Evolutionary conservation across 768 basidiomycete species (phyloP).

Genomic region (Lactarius trivialis): DNA sequence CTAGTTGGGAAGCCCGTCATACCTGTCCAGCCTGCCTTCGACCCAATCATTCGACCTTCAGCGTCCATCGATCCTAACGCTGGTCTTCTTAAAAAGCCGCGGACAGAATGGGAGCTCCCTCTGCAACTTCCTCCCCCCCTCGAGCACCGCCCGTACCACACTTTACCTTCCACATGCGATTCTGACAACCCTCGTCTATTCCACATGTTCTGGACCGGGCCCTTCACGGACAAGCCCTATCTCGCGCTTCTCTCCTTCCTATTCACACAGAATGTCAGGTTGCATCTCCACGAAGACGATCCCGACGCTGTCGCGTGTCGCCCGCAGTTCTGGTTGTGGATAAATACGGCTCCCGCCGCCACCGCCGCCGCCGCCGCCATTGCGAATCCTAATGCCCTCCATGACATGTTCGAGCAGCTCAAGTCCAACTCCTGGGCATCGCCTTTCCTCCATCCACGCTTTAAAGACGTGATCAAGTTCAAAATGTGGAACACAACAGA

Average conservation of each 20-base stretch:
- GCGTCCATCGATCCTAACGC: constrained; percentile 40
- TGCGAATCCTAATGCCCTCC: constrained; percentile 73
- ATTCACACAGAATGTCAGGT: constrained; percentile 88
- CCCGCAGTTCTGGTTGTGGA: constrained; percentile 96
- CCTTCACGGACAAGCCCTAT: constrained; percentile 98
- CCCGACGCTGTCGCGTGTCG: constrained; percentile 59
- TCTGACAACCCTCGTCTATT: constrained; percentile 81
- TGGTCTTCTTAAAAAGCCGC: constrained; percentile 52
- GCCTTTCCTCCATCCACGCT: constrained; percentile 89
- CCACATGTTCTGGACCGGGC: constrained; percentile 99
- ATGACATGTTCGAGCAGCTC: constrained; percentile 79
- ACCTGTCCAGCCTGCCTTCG: constrained; percentile 28
- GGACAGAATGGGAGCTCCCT: constrained; percentile 55
- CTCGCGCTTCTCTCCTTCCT: constrained; percentile 90
- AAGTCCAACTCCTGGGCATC: constrained; percentile 89
- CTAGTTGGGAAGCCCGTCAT: constrained; percentile 36
- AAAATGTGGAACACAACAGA: constrained; percentile 98
- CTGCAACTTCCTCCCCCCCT: constrained; percentile 46
- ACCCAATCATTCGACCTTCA: constrained; percentile 24
- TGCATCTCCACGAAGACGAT: constrained; percentile 54
- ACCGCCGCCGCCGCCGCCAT: constrained; percentile 73
- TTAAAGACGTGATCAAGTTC: constrained; percentile 90
- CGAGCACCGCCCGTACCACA: constrained; percentile 50
- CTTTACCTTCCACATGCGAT: constrained; percentile 64
- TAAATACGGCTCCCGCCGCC: constrained; percentile 95